Base-by-base conservation (phyloP, 768 basidiomycete species). In the Serendipita indica region DNA sequence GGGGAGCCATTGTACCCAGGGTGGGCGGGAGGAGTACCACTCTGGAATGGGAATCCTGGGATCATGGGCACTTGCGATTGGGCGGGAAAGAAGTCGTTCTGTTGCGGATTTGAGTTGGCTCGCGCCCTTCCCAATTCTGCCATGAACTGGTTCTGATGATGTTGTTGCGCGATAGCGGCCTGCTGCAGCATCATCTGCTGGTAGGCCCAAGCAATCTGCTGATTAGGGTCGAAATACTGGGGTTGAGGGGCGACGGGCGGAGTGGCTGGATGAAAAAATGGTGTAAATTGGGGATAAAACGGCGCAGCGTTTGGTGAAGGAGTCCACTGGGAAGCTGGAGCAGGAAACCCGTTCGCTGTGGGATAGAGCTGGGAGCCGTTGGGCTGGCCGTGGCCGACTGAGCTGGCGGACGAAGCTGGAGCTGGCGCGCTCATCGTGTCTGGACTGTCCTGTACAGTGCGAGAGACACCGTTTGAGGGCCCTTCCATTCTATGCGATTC, bases 1-100 rank as follows among this genome's bases (percentile, higher is more conserved):
- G 49, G 49, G 32, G 25, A n/a, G n/a, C 25, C 32, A 33, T 54
- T 54, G 30, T 28, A 54, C 7, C 22, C 10, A 28, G 60, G 60
- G 14, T 25, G 60, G 6, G 58, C 27, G 14, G 60, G 57, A 57
- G 35, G 58, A 46, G 57, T 57, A 33, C 56, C 70, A 72, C 12
- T 70, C 32, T 59, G 58, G 87, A 87, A 68, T 89, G 86, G 67
- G 81, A 89, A 27, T 84, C 86, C 33, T 74, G 74, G 60, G 76
- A 74, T 39, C 57, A 35, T 32, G 32, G 57, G 32, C 45, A 52
- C 59, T 27, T 30, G 39, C 13, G 39, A 18, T 33, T 43, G 33
- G 13, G 58, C 37, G 28, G 32, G 30, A 33, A 60, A 49, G 30
- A 54, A 49, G 33, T 33, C 45, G 28, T 52, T 30, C 16, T 18